A percentile compares a stretch with the other conserved stretches of the same genome.
Conservation (phyloP, 1,139 yeast genomes). For the Debaryomyces fabryi region DNA sequence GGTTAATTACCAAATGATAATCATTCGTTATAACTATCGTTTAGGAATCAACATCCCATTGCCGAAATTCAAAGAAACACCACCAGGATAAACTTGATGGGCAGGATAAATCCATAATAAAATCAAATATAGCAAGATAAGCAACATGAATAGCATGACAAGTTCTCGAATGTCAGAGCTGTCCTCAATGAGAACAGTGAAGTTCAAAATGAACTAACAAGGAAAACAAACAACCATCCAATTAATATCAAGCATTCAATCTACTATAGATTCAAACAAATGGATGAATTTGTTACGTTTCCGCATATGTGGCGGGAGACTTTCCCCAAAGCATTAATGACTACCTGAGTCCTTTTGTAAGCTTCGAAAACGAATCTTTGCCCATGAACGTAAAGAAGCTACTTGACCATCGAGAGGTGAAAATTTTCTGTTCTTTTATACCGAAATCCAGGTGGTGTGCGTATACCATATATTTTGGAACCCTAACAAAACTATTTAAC, state of each 20-base stretch:
- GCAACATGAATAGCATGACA: constrained; percentile 9
- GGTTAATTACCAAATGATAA: constrained; percentile 49
- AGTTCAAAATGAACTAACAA: constrained; percentile 19
- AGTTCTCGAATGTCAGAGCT: constrained; percentile 18
- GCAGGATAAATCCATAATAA: constrained; percentile 4
- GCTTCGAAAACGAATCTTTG: constrained; percentile 89
- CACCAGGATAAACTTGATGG: constrained; percentile 9
- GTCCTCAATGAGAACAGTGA: constrained; percentile 9
- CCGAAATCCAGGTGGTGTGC: constrained; percentile 6
- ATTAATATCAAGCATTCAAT: not conserved
- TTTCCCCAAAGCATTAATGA: constrained; percentile 80
- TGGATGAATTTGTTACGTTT: constrained; percentile 53
- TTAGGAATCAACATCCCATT: constrained; percentile 58
- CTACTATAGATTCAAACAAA: constrained; percentile 26
- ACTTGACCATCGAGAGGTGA: constrained; percentile 13
- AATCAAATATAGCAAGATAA: constrained; percentile 12
- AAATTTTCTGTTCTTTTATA: constrained; percentile 7
- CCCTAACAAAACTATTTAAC: not conserved
- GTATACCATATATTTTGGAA: constrained; percentile 6
- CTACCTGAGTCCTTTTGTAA: constrained; percentile 50
- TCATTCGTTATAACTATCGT: constrained; percentile 85
- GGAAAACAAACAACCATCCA: constrained; percentile 5
- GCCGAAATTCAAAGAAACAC: constrained; percentile 48
- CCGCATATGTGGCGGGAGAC: constrained; percentile 86
- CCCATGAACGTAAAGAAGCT: constrained; percentile 54